Conservation (phyloP, 2,329 filamentous ascomycete genomes). For the Aspergillus sp. region DNA sequence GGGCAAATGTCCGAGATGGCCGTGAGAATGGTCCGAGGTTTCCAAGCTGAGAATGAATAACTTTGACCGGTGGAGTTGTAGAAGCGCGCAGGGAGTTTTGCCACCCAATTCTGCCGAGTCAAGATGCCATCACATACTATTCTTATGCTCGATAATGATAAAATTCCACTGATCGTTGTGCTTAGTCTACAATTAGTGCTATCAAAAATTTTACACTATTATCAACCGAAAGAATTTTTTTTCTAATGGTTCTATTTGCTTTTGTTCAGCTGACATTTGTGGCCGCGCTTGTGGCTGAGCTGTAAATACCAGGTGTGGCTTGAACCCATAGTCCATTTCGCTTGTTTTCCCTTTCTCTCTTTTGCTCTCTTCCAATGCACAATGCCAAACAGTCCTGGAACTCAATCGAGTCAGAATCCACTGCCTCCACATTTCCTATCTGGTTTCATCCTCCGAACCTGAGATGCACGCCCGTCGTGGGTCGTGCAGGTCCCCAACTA, state of each 20-base stretch:
- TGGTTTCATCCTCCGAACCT: not conserved
- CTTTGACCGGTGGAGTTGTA: not conserved
- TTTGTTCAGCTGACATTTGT: not conserved
- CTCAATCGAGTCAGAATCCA: not conserved
- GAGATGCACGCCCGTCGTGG: not conserved
- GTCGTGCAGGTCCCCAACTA: not conserved
- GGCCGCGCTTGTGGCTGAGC: constrained; percentile 13
- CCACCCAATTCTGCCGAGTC: not conserved
- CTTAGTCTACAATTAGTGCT: too few relatives aligned
- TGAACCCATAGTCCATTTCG: not conserved
- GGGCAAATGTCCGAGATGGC: not conserved
- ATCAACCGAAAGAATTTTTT: not conserved
- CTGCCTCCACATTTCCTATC: not conserved
- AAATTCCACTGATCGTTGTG: too few relatives aligned
- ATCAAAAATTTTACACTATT: too few relatives aligned
- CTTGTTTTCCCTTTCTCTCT: constrained; percentile 7
- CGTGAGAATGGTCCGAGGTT: not conserved
- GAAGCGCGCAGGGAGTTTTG: not conserved
- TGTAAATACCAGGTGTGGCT: constrained; percentile 10
- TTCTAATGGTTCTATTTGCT: not conserved
- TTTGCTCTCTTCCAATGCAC: too few relatives aligned
- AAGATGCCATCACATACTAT: not conserved
- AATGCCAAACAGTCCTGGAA: too few relatives aligned
- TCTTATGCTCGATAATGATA: too few relatives aligned
- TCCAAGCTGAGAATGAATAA: not conserved